These are phyloP conservation scores for Phytopythium sindhum DNA, from an alignment of 352 stramenopile species.

Conservation along the genomic window DNA sequence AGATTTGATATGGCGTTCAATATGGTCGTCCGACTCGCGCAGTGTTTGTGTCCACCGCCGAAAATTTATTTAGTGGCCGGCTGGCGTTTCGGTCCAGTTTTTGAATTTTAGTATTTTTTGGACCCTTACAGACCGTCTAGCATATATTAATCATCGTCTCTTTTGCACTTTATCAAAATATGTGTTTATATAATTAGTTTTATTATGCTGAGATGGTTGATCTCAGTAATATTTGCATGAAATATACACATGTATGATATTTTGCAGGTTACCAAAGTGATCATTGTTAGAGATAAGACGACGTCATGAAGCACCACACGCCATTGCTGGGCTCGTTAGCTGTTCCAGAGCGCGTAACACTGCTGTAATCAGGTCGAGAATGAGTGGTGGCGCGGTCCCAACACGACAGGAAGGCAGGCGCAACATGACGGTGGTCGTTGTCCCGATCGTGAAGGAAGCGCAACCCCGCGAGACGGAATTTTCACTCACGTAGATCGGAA, in stretches of 20 bases:
- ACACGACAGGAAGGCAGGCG: neutral
- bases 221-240: too few species aligned
- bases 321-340: neutral
- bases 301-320: neutral
- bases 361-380: neutral
- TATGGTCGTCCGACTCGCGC: neutral
- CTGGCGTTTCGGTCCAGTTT: neutral
- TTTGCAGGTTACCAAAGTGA: neutral
- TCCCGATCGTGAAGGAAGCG: neutral
- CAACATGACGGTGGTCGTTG: neutral
- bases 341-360: neutral
- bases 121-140: neutral
- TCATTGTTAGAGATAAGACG: neutral
- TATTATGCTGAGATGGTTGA: too few species aligned
- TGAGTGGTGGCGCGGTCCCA: neutral
- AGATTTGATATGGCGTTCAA: neutral
- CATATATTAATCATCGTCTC: neutral
- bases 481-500: neutral
- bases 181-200: neutral
- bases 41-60: neutral
- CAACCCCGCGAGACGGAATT: neutral
- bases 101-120: slow-evolving; percentile 3
- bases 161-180: neutral
- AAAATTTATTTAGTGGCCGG: slow-evolving; percentile 8
- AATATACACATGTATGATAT: neutral